phyloP scores from a whole-genome alignment of 805 yeast genomes.

The Yarrowia alimentaria region DNA sequence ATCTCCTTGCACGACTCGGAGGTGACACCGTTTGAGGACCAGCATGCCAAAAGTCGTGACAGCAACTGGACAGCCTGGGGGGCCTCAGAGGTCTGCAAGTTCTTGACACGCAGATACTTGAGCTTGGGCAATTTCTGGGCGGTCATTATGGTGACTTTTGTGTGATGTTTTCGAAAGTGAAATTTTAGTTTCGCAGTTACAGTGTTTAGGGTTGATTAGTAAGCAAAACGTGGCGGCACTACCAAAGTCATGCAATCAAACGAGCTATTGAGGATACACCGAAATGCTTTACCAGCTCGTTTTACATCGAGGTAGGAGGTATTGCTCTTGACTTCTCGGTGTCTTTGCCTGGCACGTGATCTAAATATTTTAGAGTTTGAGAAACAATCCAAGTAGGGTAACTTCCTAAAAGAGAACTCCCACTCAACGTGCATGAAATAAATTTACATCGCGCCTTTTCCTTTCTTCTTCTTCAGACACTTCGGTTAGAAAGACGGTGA shows the following conservation, averaged over 20 bases:
- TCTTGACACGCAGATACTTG: slow-evolving; percentile 72
- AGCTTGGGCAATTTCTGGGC: slow-evolving; percentile 56
- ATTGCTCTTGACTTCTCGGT: too few species aligned
- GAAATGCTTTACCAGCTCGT: too few species aligned
- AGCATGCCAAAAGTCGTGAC: slow-evolving; percentile 85
- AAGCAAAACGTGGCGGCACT: neutral
- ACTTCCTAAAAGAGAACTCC: slow-evolving; percentile 24
- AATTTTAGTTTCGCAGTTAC: slow-evolving; percentile 1
- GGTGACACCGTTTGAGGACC: slow-evolving; percentile 95
- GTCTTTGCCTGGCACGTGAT: too few species aligned
- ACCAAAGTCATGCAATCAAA: too few species aligned
- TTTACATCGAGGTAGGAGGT: too few species aligned
- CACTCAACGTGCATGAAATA: slow-evolving; percentile 25
- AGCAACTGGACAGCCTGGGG: slow-evolving; percentile 74
- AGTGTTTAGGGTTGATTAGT: slow-evolving; percentile 15
- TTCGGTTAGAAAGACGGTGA: slow-evolving; percentile 28
- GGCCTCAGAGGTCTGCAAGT: slow-evolving; percentile 53
- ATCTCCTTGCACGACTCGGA: slow-evolving; percentile 60
- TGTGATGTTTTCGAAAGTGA: neutral
- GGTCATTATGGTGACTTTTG: slow-evolving; percentile 6
- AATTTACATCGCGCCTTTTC: slow-evolving; percentile 4
- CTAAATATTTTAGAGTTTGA: neutral
- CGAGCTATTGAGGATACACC: too few species aligned
- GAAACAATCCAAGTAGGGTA: neutral
- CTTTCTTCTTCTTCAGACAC: slow-evolving; percentile 26